phyloP scores from a whole-genome alignment of 129 eudicot species.

The Heracleum sosnowskyi region DNA sequence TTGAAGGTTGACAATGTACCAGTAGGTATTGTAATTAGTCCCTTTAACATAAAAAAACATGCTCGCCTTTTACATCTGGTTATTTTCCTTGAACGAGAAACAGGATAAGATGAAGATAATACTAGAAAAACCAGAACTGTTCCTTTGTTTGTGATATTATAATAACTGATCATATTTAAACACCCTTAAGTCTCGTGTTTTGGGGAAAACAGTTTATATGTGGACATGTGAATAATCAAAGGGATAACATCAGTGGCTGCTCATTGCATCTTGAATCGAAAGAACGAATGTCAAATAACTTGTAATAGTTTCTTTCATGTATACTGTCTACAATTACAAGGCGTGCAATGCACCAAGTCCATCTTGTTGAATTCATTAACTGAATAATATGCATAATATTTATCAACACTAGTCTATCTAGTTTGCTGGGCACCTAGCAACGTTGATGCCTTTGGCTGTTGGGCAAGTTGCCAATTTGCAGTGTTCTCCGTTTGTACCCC shows the following conservation, averaged over 20 bases:
- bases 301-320: constrained; percentile 2
- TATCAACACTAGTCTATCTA: constrained; percentile 17
- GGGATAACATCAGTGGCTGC: neutral
- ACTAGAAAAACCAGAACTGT: neutral
- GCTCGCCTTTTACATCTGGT: neutral
- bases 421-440: constrained; percentile 58
- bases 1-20: neutral
- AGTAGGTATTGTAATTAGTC: neutral
- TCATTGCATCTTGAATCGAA: neutral
- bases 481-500: constrained; percentile 85
- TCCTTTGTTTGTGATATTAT: neutral
- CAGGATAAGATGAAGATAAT: neutral
- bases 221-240: neutral
- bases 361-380: constrained; percentile 1
- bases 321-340: neutral
- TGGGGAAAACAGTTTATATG: neutral
- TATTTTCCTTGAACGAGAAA: neutral
- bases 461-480: constrained; percentile 78
- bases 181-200: neutral
- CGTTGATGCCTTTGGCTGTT: constrained; percentile 65
- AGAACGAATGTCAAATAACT: constrained; percentile 5
- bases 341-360: neutral
- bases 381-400: neutral
- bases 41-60: neutral
- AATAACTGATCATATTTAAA: neutral